phyloP scores from a whole-genome alignment of 805 yeast species.

The Nakazawaea siamensis region DNA sequence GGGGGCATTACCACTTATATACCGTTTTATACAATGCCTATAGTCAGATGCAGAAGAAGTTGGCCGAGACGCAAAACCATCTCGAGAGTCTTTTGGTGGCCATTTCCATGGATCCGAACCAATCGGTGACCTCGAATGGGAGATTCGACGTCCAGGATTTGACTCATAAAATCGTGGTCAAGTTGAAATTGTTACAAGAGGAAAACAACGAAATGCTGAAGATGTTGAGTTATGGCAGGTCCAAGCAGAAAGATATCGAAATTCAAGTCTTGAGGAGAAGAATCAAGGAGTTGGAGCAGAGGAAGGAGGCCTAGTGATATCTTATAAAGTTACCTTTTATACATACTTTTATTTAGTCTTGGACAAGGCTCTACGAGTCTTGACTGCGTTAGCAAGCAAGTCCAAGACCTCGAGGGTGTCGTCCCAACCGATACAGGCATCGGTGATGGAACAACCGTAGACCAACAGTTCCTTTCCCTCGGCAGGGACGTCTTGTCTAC shows the following conservation, averaged over 20 bases:
- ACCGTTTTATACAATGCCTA: too few relatives aligned
- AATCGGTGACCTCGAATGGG: conserved; percentile 41
- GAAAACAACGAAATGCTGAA: conserved; percentile 67
- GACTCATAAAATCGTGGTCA: conserved; percentile 62
- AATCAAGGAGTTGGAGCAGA: conserved; percentile 33
- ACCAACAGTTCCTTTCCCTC: conserved; percentile 70
- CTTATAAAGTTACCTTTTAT: neutral
- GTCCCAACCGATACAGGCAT: conserved; percentile 92
- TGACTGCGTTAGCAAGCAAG: conserved; percentile 71
- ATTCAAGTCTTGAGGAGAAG: conserved; percentile 50
- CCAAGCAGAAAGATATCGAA: conserved; percentile 64
- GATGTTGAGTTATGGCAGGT: conserved; percentile 69
- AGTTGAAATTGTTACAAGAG: conserved; percentile 48
- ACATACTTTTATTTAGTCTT: neutral
- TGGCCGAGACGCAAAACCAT: conserved; percentile 51
- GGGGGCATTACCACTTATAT: too few relatives aligned
- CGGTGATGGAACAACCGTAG: conserved; percentile 96
- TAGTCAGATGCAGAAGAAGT: conserved; percentile 35
- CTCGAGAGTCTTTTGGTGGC: conserved; percentile 59
- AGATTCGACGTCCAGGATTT: conserved; percentile 68
- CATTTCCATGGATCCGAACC: conserved; percentile 40
- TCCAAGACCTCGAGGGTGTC: conserved; percentile 67
- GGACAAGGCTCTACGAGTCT: conserved; percentile 52
- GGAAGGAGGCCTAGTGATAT: too few relatives aligned
- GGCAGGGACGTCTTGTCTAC: conserved; percentile 86